Evolutionary conservation across 306 rosid species (phyloP), one percentile per base, ranked within the genome.

Genomic region (Prinsepia uniflora): DNA sequence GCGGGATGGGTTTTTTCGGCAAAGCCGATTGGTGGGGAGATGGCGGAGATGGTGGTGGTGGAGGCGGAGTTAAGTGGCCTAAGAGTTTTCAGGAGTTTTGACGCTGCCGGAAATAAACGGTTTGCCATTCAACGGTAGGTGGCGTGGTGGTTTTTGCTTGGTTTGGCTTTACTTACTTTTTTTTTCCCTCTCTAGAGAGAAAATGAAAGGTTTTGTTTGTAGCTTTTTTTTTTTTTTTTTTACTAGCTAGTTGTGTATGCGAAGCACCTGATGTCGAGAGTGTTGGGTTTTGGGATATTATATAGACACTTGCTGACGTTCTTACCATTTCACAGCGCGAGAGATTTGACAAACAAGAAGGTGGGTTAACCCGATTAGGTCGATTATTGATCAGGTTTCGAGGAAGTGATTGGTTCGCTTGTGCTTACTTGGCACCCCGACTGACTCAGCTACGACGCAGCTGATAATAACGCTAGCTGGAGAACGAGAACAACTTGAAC

Each of bases 41-140:
- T 42, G 63, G 57, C 11, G 47, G 84, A 0, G 58, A 75, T 41
- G 72, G 79, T 68, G 54, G 86, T 2, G n/a, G 81, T 70, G 56
- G 79, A 64, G 48, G 81, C 65, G 36, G 84, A 63, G 78, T 76
- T 72, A 17, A 83, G 80, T 13, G 77, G 90, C 44, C 85, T 84
- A 41, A 88, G 75, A 10, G 74, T 75, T 52, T 70, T 79, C 13
- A 84, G 83, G 79, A 88, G 84, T 71, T 83, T 83, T 48, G 53
- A 30, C 24, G 74, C 74, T 77, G 58, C 46, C 10, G 67, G 81
- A 17, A 67, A 17, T 36, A 65, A 52, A 55, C 76, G 76, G 73
- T 62, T 77, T n/a, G 81, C 81, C 81, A 77, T 77, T 56, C 66
- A 71, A 41, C 4, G 63, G 36, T 70, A 18, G 64, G 64, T 59